phyloP scores from a whole-genome alignment of 176 grass and related monocot species.

The Musa itinerans region DNA sequence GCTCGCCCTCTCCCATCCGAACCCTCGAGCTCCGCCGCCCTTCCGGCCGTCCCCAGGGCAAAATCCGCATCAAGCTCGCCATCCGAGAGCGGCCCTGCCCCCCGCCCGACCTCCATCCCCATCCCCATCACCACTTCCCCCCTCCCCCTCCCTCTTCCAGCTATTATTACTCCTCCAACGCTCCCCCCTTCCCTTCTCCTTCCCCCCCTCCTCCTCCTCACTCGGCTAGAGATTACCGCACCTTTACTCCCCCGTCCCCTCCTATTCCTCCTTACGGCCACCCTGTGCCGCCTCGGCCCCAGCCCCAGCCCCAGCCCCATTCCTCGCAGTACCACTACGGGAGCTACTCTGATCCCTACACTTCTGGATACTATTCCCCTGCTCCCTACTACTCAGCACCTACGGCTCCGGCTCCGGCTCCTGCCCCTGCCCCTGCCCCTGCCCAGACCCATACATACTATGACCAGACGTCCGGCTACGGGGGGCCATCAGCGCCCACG shows the following conservation, averaged over 20 bases:
- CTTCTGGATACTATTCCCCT: constrained; percentile 30
- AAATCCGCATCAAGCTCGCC: constrained; percentile 63
- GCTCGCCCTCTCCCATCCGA: constrained; percentile 32
- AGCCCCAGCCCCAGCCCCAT: background rate
- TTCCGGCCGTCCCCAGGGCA: constrained; percentile 78
- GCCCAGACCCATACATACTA: constrained; percentile 34
- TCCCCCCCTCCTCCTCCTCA: constrained; percentile 1
- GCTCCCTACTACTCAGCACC: constrained; percentile 25
- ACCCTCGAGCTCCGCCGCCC: constrained; percentile 67
- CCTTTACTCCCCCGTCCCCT: constrained; percentile 55
- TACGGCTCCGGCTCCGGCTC: background rate
- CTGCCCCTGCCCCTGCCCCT: background rate
- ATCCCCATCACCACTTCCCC: constrained; percentile 33
- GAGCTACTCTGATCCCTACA: constrained; percentile 34
- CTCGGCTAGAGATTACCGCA: constrained; percentile 24
- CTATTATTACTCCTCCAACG: constrained; percentile 23
- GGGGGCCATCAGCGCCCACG: constrained; percentile 56
- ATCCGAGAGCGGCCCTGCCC: constrained; percentile 50
- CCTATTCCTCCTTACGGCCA: constrained; percentile 20
- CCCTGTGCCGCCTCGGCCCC: constrained; percentile 2
- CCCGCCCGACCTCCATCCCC: constrained; percentile 33
- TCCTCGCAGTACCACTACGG: constrained; percentile 12
- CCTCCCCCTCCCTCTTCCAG: constrained; percentile 25
- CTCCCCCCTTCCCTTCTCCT: constrained; percentile 20
- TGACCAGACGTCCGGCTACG: constrained; percentile 20